phyloP scores from a whole-genome alignment of 805 yeast species.

The Metschnikowia sp. region DNA sequence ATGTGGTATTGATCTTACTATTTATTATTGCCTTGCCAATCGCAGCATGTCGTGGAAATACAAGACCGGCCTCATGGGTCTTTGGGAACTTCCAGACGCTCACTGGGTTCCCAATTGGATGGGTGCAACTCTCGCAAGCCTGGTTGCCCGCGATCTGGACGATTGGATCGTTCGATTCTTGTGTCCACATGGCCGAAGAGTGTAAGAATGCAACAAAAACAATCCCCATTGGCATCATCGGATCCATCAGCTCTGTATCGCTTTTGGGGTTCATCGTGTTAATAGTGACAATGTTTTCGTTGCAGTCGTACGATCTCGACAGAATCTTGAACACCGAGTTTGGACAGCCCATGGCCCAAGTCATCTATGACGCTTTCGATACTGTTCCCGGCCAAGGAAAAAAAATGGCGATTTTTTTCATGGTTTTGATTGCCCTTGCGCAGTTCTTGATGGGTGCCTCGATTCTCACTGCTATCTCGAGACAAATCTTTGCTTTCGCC shows the following conservation, averaged over 20 bases:
- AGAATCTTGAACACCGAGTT: conserved; percentile 20
- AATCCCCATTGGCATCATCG: conserved; percentile 62
- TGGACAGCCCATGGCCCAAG: conserved; percentile 66
- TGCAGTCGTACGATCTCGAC: conserved; percentile 41
- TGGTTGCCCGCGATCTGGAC: conserved; percentile 75
- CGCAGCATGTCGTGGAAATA: conserved; percentile 41
- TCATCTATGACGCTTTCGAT: conserved; percentile 52
- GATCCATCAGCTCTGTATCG: conserved; percentile 57
- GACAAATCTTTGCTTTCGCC: conserved; percentile 74
- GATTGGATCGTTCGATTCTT: conserved; percentile 69
- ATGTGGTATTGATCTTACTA: conserved; percentile 49
- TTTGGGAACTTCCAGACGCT: conserved; percentile 51
- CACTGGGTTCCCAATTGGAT: conserved; percentile 58
- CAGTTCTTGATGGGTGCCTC: conserved; percentile 68
- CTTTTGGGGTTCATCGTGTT: conserved; percentile 55
- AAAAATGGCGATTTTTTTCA: conserved; percentile 61
- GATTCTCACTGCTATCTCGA: conserved; percentile 58
- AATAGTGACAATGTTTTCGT: conserved; percentile 52
- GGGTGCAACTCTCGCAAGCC: conserved; percentile 43
- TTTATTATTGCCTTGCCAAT: conserved; percentile 64
- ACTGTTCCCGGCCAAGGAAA: conserved; percentile 38
- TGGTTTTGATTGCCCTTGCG: conserved; percentile 55
- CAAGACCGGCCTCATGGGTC: conserved; percentile 51
- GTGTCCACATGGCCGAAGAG: conserved; percentile 72
- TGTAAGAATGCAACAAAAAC: conserved; percentile 59